Base-by-base conservation (phyloP, 306 rosid species). In the Malus orientalis region DNA sequence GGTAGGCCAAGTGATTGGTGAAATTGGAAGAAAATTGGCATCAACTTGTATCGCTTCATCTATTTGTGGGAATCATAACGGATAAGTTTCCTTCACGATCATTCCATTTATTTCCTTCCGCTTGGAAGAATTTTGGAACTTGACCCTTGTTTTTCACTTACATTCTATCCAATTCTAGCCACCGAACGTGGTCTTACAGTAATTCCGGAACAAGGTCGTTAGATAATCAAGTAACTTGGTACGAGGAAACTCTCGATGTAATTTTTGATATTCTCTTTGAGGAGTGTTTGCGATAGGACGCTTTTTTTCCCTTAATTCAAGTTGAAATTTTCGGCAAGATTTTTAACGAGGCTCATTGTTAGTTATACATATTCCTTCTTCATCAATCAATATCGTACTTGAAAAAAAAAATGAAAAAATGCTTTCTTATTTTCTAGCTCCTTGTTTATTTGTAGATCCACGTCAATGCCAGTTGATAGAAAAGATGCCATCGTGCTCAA, bases 381-480 rank as follows among this genome's bases (percentile, higher is more conserved):
- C 42, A 38, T 38, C 9, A 7, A 38, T 38, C 10, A 38, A 38
- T 38, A 38, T 38, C 0, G 10, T 38, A 6, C 9, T 7, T 38
- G 9, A 38, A 38, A 7, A 4, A 49, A 49, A 1, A 15, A 5
- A 18, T 15, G 25, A 23, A 25, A 49, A 49, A 16, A 49, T 49
- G 55, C 20, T 15, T 18, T 49, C 55, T 2, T 15, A 16, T 49
- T 42, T 42, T 9, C 45, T 42, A 42, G 45, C 45, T 42, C 68
- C 22, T 19, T n/a, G 32, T 32, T 53, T 33, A 20, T 15, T 13
- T 57, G 38, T 67, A 74, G 66, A 69, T 77, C 62, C 63, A 76
- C 70, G 15, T 19, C 64, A 16, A 64, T 55, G 74, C 32, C 67
- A 11, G 29, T 16, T 0, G 16, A 59, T 32, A 12, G 11, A 69